A percentile compares a stretch with the other conserved stretches of the same genome.
phyloP scores from a whole-genome alignment of 2,329 filamentous ascomycete genomes.

The Pseudogymnoascus sp. region DNA sequence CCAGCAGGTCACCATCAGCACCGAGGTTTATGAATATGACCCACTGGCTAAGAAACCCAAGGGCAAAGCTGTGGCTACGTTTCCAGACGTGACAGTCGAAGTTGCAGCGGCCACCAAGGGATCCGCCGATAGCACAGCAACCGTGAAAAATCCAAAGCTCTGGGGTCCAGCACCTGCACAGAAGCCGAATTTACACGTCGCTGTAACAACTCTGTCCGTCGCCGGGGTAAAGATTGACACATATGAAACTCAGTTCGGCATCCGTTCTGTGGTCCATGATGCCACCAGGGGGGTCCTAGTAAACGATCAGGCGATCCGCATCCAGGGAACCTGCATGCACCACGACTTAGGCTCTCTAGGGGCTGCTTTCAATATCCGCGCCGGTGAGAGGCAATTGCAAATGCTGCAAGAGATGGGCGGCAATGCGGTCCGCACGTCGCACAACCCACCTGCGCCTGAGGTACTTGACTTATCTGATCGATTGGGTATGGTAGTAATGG shows the following conservation, averaged over 20 bases:
- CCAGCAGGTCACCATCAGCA: slow-evolving; percentile 32
- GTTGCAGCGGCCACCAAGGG: slow-evolving; percentile 29
- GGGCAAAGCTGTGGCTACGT: slow-evolving; percentile 29
- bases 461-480: slow-evolving; percentile 41
- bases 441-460: slow-evolving; percentile 45
- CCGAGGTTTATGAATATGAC: slow-evolving; percentile 35
- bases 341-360: slow-evolving; percentile 44
- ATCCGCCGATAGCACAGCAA: slow-evolving; percentile 29
- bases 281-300: slow-evolving; percentile 36
- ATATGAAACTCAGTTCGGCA: slow-evolving; percentile 43
- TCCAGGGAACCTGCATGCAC: slow-evolving; percentile 43
- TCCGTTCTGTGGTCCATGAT: slow-evolving; percentile 37
- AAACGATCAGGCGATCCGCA: slow-evolving; percentile 37
- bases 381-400: slow-evolving; percentile 40
- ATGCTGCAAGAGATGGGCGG: slow-evolving; percentile 41
- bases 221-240: slow-evolving; percentile 30
- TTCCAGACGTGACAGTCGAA: slow-evolving; percentile 26
- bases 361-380: slow-evolving; percentile 41
- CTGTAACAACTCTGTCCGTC: slow-evolving; percentile 34
- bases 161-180: slow-evolving; percentile 42
- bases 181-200: slow-evolving; percentile 40
- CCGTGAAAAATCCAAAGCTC: slow-evolving; percentile 30
- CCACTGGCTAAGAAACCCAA: slow-evolving; percentile 24
- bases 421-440: slow-evolving; percentile 43
- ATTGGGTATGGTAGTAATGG: slow-evolving; percentile 42